A percentile compares a stretch with the other conserved stretches of the same genome.
Evolutionary conservation across 2,329 filamentous ascomycete genomes (phyloP).

Genomic region (Colletotrichum musae): DNA sequence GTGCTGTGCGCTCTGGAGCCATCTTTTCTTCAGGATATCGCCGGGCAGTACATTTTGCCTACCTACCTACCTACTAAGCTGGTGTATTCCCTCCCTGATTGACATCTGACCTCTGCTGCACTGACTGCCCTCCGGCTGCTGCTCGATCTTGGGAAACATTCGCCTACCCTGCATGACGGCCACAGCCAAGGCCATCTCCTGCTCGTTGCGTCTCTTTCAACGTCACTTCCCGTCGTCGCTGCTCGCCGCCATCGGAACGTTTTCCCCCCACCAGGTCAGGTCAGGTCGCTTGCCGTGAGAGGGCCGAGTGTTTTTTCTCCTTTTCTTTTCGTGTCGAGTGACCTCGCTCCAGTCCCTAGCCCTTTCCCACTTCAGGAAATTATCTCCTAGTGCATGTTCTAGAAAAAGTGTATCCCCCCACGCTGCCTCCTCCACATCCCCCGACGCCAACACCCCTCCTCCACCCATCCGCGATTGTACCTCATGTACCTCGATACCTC

Average conservation of each 20-base stretch:
- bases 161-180: background rate
- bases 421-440: conserved; percentile 28
- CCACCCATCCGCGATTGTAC: conserved; percentile 1
- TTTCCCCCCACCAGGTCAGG: conserved; percentile 16
- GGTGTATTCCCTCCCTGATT: background rate
- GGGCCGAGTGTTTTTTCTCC: conserved; percentile 16
- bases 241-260: conserved; percentile 21
- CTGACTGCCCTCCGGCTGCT: background rate
- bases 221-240: background rate
- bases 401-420: conserved; percentile 39
- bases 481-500: no score
- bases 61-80: background rate
- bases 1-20: background rate
- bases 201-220: background rate
- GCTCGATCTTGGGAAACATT: conserved; percentile 3
- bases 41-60: background rate
- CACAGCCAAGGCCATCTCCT: background rate
- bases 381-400: conserved; percentile 40
- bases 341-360: conserved; percentile 23
- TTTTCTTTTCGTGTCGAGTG: conserved; percentile 36
- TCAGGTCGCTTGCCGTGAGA: background rate
- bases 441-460: conserved; percentile 6
- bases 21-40: no score
- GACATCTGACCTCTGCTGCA: background rate
- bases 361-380: conserved; percentile 39